Conservation (phyloP, 164 flowering plant genomes). For the Brasenia schreberi region DNA sequence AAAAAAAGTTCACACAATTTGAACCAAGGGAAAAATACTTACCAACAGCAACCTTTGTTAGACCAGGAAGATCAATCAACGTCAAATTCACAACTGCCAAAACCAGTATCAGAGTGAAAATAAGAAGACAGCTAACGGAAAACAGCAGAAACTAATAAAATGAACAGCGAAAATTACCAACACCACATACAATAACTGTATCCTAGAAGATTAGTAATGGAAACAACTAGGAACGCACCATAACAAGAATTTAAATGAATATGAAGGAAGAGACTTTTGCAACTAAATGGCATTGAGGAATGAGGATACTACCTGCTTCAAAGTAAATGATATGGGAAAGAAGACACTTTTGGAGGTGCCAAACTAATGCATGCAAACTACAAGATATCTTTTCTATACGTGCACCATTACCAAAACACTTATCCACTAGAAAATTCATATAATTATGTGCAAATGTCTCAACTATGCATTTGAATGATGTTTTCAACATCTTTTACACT, state of each 20-base stretch:
- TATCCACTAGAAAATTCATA: too few relatives aligned
- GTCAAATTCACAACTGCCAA: conserved; percentile 93
- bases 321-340: too few relatives aligned
- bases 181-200: not conserved
- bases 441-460: too few relatives aligned
- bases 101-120: not conserved
- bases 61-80: conserved; percentile 96
- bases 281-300: too few relatives aligned
- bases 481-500: too few relatives aligned
- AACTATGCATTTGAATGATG: too few relatives aligned
- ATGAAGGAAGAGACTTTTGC: not conserved
- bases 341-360: too few relatives aligned
- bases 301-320: too few relatives aligned
- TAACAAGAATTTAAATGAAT: not conserved
- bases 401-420: too few relatives aligned
- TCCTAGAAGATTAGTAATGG: not conserved
- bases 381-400: too few relatives aligned
- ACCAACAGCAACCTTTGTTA: conserved; percentile 99
- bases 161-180: not conserved
- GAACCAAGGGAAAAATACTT: conserved; percentile 14
- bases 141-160: not conserved
- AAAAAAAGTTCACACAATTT: not conserved
- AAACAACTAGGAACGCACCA: not conserved
- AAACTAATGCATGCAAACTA: too few relatives aligned
- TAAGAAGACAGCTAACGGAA: conserved; percentile 1